Evolutionary conservation across 192 early-diverging fungal genomes (phyloP).

Genomic region (Backusella sp.): DNA sequence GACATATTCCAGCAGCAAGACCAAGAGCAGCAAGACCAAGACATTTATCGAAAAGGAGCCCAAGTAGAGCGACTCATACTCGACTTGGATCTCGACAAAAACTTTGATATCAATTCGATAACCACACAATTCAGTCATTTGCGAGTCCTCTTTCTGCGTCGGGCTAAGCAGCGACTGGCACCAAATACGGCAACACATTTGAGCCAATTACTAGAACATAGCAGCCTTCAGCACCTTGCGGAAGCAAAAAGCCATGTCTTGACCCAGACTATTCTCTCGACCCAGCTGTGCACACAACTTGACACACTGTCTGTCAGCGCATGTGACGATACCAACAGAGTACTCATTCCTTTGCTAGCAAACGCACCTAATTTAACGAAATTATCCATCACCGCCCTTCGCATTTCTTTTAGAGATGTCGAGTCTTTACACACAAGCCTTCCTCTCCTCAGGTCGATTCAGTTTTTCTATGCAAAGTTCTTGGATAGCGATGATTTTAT

Average conservation of each 20-base stretch:
- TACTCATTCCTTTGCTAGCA: neutral
- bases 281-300: neutral
- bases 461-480: neutral
- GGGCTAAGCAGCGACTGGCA: neutral
- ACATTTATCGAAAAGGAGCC: neutral
- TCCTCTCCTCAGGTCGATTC: neutral
- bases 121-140: neutral
- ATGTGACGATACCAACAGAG: neutral
- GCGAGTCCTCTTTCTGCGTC: neutral
- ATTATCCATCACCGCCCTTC: neutral
- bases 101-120: neutral
- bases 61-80: neutral
- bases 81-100: neutral
- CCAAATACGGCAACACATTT: neutral
- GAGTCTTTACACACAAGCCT: neutral
- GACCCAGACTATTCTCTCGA: neutral
- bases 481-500: neutral
- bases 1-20: neutral
- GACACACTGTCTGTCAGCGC: neutral
- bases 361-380: neutral
- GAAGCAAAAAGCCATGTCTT: neutral
- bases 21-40: too few species aligned
- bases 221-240: neutral
- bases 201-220: neutral
- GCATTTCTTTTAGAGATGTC: neutral